Evolutionary conservation across 192 early-diverging fungal species (phyloP).

Genomic region (Coemansia sp.): DNA sequence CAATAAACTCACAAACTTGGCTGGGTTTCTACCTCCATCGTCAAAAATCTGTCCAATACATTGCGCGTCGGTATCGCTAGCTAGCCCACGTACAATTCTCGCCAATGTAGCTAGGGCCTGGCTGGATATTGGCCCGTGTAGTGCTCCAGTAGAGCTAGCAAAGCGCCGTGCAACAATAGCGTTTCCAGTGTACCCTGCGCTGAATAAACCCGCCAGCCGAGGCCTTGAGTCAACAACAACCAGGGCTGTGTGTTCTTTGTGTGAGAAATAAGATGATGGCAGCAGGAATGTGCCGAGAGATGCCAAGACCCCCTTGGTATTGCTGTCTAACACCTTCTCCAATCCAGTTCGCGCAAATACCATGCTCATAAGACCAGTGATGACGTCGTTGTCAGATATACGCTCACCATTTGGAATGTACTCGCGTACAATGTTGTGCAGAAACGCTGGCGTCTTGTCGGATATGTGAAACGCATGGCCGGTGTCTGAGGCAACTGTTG

Average conservation of each 20-base stretch:
- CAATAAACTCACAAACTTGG: not conserved
- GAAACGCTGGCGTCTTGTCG: not conserved
- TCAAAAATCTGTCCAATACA: not conserved
- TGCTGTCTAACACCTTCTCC: too few relatives aligned
- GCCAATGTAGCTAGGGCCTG: not conserved
- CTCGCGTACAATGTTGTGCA: not conserved
- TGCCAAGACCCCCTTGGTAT: too few relatives aligned
- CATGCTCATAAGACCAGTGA: not conserved
- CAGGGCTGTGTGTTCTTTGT: too few relatives aligned
- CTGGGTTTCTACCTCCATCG: not conserved
- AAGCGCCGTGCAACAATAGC: not conserved
- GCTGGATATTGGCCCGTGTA: not conserved
- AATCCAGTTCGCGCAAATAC: not conserved
- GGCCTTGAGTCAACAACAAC: not conserved
- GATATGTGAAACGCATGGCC: slow-evolving; percentile 14
- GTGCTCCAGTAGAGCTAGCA: not conserved
- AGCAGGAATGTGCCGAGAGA: too few relatives aligned
- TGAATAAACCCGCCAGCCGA: not conserved
- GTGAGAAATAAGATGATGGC: too few relatives aligned
- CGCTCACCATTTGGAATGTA: not conserved
- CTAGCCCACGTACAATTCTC: not conserved
- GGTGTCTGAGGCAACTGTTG: not conserved
- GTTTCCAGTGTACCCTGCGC: not conserved
- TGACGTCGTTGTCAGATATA: not conserved
- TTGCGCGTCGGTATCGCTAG: not conserved